Evolutionary conservation across 169 alveolate genomes (phyloP).

Genomic region (Plasmodium gallinaceum): DNA sequence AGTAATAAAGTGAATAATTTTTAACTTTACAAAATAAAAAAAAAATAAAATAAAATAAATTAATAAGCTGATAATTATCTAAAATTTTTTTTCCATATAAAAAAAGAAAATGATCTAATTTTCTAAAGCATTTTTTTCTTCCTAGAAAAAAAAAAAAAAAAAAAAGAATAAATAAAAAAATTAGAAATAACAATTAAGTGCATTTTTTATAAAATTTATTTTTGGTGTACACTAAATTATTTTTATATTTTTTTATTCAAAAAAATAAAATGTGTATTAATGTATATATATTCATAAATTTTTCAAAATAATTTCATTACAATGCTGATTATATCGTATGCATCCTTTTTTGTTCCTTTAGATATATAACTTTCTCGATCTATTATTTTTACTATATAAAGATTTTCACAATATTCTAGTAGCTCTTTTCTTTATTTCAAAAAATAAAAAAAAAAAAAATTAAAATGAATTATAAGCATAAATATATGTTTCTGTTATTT

Average conservation of each 20-base stretch:
- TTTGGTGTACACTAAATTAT: neutral
- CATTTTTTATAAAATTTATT: neutral
- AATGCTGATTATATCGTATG: conserved; percentile 70
- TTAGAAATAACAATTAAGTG: neutral
- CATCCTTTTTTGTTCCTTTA: conserved; percentile 70
- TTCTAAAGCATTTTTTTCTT: conserved; percentile 68
- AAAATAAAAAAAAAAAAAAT: neutral
- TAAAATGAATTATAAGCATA: neutral
- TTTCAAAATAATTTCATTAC: conserved; percentile 10
- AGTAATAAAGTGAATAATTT: neutral
- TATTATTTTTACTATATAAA: conserved; percentile 65
- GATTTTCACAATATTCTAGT: conserved; percentile 69
- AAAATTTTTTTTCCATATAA: conserved; percentile 4
- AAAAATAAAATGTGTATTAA: neutral
- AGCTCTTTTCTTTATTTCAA: conserved; percentile 60
- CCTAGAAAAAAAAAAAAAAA: conserved; percentile 32
- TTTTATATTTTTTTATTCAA: neutral
- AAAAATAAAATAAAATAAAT: neutral
- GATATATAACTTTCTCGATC: conserved; percentile 68
- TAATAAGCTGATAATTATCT: neutral
- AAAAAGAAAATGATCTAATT: conserved; percentile 21
- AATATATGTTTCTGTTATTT: neutral
- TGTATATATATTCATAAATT: conserved; percentile 2
- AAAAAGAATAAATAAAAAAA: conserved; percentile 1
- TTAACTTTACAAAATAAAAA: neutral